Percentiles rank a stretch among this genome's conserved stretches.
These are phyloP conservation scores for Candida awuae DNA, from an alignment of 805 yeast genomes.

Conservation along the genomic window DNA sequence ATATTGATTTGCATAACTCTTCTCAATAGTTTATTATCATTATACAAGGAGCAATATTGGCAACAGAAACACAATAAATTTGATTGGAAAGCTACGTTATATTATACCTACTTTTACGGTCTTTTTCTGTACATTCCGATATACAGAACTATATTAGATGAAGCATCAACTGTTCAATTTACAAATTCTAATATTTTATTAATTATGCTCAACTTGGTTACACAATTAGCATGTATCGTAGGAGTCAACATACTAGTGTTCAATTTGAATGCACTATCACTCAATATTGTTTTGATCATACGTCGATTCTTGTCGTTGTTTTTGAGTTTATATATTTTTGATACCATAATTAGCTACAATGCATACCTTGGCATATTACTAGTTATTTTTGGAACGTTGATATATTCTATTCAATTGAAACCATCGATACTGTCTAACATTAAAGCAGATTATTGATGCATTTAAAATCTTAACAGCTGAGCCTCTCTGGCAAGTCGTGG, in stretches of 20 bases:
- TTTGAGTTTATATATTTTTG: constrained; percentile 47
- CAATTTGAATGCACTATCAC: constrained; percentile 50
- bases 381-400: constrained; percentile 49
- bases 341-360: constrained; percentile 32
- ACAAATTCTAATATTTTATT: constrained; percentile 13
- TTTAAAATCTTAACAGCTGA: too few species aligned
- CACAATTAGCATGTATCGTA: constrained; percentile 55
- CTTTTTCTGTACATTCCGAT: constrained; percentile 44
- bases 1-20: constrained; percentile 31
- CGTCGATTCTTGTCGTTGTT: constrained; percentile 56
- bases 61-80: constrained; percentile 29
- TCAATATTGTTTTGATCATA: constrained; percentile 50
- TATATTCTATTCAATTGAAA: constrained; percentile 35
- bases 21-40: constrained; percentile 12
- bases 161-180: not conserved
- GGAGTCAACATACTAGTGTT: constrained; percentile 63
- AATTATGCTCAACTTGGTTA: constrained; percentile 37
- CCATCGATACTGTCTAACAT: too few species aligned
- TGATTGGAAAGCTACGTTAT: constrained; percentile 59
- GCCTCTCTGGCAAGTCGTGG: too few species aligned
- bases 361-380: constrained; percentile 40
- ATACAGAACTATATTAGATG: constrained; percentile 15
- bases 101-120: constrained; percentile 50
- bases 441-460: too few species aligned
- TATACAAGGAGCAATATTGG: constrained; percentile 44